phyloP scores from a whole-genome alignment of 2,329 filamentous ascomycete species.

The Penicillium sp. region DNA sequence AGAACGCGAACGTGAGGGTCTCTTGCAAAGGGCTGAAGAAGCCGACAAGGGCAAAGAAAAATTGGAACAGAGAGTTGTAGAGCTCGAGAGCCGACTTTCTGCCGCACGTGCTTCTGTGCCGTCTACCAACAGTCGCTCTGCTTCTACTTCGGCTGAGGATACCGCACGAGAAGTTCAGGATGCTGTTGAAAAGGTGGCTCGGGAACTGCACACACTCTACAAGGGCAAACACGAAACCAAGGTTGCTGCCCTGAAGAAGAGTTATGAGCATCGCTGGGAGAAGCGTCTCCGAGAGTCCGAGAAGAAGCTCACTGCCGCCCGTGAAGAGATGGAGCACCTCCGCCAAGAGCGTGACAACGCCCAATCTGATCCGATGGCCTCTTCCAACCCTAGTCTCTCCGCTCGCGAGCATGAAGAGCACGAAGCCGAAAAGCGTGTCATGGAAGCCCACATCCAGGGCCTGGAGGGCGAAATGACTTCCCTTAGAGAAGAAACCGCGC shows the following conservation, averaged over 20 bases:
- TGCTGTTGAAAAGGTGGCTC: conserved; percentile 86
- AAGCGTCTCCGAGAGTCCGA: conserved; percentile 83
- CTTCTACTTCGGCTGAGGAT: conserved; percentile 47
- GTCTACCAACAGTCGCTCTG: conserved; percentile 28
- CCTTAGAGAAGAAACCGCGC: conserved; percentile 68
- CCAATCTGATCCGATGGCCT: conserved; percentile 57
- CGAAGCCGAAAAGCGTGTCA: conserved; percentile 66
- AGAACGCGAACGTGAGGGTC: conserved; percentile 78
- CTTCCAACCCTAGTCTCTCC: conserved; percentile 48
- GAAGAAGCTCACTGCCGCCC: conserved; percentile 66
- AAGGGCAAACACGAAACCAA: conserved; percentile 98
- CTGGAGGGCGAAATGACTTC: conserved; percentile 71
- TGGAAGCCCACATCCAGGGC: conserved; percentile 73
- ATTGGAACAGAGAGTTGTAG: conserved; percentile 47
- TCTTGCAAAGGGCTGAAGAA: conserved; percentile 74
- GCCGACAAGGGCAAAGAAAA: conserved; percentile 61
- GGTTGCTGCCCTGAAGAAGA: conserved; percentile 80
- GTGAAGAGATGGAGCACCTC: conserved; percentile 74
- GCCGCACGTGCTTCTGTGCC: conserved; percentile 38
- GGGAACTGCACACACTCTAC: conserved; percentile 89
- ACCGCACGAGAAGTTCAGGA: conserved; percentile 72
- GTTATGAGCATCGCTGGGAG: conserved; percentile 83
- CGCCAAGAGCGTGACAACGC: conserved; percentile 66
- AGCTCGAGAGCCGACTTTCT: conserved; percentile 49
- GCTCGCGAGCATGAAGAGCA: conserved; percentile 58